These are phyloP conservation scores for Colletotrichum camelliae DNA, from an alignment of 2,329 filamentous ascomycete species.

Conservation along the genomic window DNA sequence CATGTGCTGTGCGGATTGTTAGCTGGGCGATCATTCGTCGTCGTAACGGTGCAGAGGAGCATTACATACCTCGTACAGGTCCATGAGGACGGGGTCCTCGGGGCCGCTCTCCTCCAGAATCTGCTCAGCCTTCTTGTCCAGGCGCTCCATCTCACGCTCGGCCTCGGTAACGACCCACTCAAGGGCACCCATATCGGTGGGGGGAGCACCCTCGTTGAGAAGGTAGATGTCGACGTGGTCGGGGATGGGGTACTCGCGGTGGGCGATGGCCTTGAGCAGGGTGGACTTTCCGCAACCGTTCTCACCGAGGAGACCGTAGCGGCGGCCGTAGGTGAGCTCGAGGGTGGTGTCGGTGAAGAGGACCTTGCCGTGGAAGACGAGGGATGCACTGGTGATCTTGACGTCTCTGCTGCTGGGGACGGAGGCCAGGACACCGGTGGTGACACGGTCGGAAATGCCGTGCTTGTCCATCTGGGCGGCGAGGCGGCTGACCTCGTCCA, in stretches of 20 bases:
- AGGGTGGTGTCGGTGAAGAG: conserved; percentile 93
- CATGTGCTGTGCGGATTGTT: conserved; percentile 73
- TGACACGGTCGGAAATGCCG: conserved; percentile 96
- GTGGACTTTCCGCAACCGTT: conserved; percentile 99
- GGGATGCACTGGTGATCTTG: conserved; percentile 91
- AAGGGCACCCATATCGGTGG: conserved; percentile 85
- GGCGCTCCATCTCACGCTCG: conserved; percentile 86
- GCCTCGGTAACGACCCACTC: conserved; percentile 98
- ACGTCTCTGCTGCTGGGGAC: conserved; percentile 87
- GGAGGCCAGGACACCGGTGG: conserved; percentile 93
- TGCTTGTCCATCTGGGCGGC: conserved; percentile 94
- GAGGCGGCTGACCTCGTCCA: conserved; percentile 84
- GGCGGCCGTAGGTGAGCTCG: conserved; percentile 89
- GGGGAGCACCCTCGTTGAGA: conserved; percentile 94
- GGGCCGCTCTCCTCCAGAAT: conserved; percentile 92
- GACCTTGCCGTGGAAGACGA: conserved; percentile 98
- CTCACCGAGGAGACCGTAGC: conserved; percentile 95
- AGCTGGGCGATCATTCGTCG: not conserved
- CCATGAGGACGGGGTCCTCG: conserved; percentile 87
- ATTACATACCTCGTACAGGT: conserved; percentile 86
- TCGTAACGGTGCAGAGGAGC: too few relatives aligned
- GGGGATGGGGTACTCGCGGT: conserved; percentile 93
- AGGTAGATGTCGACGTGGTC: conserved; percentile 98
- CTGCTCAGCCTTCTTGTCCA: conserved; percentile 88
- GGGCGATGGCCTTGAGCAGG: conserved; percentile 92